Conservation (phyloP, 1,284 basidiomycete genomes). For the Blastosporella zonata region DNA sequence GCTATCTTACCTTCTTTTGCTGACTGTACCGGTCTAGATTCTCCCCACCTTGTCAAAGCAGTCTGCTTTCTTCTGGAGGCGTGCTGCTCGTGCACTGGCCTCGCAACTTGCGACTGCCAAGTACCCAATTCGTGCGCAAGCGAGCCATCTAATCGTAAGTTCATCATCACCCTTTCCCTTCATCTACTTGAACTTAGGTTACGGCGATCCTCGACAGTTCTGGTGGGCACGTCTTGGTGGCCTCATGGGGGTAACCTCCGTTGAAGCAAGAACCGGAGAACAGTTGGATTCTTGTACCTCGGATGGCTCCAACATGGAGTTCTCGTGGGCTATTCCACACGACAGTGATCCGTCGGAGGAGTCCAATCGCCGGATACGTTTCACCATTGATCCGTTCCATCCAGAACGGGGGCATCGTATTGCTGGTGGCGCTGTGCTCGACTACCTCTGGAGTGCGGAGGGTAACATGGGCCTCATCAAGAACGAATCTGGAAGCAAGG, state of each 20-base stretch:
- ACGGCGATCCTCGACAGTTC: slow-evolving; percentile 7
- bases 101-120: slow-evolving; percentile 18
- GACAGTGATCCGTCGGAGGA: slow-evolving; percentile 16
- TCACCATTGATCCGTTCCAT: slow-evolving; percentile 19
- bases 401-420: slow-evolving; percentile 16
- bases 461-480: slow-evolving; percentile 18
- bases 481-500: slow-evolving; percentile 17
- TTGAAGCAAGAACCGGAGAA: slow-evolving; percentile 12
- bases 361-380: slow-evolving; percentile 15
- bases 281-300: slow-evolving; percentile 12
- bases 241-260: slow-evolving; percentile 15
- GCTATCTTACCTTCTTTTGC: background rate
- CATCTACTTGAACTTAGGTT: background rate
- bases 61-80: slow-evolving; percentile 17
- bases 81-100: slow-evolving; percentile 11
- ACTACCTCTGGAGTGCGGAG: slow-evolving; percentile 12
- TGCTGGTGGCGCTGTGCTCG: slow-evolving; percentile 17
- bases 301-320: slow-evolving; percentile 18
- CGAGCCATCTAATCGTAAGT: slow-evolving; percentile 17
- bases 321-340: slow-evolving; percentile 17
- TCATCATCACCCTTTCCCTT: background rate
- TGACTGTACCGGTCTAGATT: slow-evolving; percentile 3
- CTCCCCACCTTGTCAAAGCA: slow-evolving; percentile 17
- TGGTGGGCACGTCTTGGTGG: slow-evolving; percentile 23
- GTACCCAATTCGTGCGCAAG: slow-evolving; percentile 18